A percentile compares a stretch with the other conserved stretches of the same genome.
Evolutionary conservation across 768 basidiomycete species (phyloP).

Genomic region (Hygrocybe coccinea): DNA sequence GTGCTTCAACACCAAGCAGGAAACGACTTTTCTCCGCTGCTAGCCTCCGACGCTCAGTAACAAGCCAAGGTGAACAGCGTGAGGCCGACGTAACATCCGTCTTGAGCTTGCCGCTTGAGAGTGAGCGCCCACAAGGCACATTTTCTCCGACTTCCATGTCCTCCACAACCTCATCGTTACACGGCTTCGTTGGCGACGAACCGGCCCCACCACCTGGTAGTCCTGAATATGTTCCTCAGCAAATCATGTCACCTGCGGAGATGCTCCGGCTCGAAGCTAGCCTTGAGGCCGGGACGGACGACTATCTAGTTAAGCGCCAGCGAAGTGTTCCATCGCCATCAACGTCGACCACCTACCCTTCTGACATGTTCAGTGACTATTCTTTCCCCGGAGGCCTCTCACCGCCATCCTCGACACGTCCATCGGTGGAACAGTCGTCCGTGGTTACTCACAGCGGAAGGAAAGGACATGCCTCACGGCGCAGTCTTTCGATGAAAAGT

Average conservation of each 20-base stretch:
- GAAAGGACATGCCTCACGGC: constrained; percentile 4
- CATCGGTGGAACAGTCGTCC: constrained; percentile 10
- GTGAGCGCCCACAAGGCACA: constrained; percentile 28
- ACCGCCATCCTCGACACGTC: constrained; percentile 25
- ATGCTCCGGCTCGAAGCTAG: constrained; percentile 57
- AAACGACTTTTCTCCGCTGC: constrained; percentile 65
- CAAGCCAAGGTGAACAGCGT: constrained; percentile 35
- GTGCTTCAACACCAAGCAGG: constrained; percentile 29
- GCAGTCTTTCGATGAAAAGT: constrained; percentile 17
- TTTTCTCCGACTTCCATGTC: constrained; percentile 19
- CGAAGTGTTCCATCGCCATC: constrained; percentile 39
- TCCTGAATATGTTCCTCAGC: constrained; percentile 54
- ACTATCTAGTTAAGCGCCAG: constrained; percentile 20
- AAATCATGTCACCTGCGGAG: constrained; percentile 64
- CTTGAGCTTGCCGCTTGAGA: constrained; percentile 48
- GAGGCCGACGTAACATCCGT: constrained; percentile 56
- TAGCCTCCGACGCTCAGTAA: constrained; percentile 49
- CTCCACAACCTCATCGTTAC: constrained; percentile 21
- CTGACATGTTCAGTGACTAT: constrained; percentile 18
- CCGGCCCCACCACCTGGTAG: constrained; percentile 34
- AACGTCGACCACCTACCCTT: constrained; percentile 32
- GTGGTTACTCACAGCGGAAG: background rate
- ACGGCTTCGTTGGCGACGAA: constrained; percentile 50
- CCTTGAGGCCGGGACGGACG: constrained; percentile 30
- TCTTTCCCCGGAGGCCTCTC: constrained; percentile 21